Conservation (phyloP, 139 green algal genomes). For the Pleodorina starrii region DNA sequence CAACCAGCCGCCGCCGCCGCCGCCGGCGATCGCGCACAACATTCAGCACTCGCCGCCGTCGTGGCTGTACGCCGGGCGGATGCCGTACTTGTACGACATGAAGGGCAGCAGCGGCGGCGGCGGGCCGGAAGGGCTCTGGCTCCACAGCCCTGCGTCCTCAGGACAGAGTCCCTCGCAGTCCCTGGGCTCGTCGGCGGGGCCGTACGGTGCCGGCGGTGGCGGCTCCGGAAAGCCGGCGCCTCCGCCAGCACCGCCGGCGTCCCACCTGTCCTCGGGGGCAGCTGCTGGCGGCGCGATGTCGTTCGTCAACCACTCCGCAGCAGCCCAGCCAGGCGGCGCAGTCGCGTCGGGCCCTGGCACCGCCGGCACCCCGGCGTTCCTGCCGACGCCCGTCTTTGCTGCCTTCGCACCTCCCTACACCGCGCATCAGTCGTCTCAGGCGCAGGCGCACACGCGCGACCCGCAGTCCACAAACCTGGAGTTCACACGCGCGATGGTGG, state of each 20-base stretch:
- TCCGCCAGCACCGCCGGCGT: background rate
- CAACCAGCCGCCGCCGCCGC: slow-evolving; percentile 52
- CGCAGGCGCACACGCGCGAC: background rate
- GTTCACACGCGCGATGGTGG: slow-evolving; percentile 22
- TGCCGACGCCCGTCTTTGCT: background rate
- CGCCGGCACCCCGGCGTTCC: background rate
- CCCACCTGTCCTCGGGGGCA: background rate
- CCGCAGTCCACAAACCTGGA: slow-evolving; percentile 3
- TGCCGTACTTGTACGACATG: slow-evolving; percentile 7
- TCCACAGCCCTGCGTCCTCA: background rate
- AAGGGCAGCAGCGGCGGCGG: background rate
- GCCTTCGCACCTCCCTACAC: background rate
- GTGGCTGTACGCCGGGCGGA: background rate
- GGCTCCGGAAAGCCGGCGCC: background rate
- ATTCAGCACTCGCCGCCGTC: slow-evolving; percentile 64
- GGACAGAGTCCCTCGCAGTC: slow-evolving; percentile 16
- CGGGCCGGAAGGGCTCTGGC: background rate
- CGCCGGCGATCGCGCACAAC: slow-evolving; percentile 59
- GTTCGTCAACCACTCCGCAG: background rate
- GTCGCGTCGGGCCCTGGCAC: background rate
- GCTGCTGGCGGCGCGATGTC: background rate
- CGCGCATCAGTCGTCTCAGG: background rate
- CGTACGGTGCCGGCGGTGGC: background rate
- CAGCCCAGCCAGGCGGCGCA: background rate
- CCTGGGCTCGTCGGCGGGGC: background rate